Evolutionary conservation across 176 grass and related monocot species (phyloP).

Genomic region (Olyra latifolia): DNA sequence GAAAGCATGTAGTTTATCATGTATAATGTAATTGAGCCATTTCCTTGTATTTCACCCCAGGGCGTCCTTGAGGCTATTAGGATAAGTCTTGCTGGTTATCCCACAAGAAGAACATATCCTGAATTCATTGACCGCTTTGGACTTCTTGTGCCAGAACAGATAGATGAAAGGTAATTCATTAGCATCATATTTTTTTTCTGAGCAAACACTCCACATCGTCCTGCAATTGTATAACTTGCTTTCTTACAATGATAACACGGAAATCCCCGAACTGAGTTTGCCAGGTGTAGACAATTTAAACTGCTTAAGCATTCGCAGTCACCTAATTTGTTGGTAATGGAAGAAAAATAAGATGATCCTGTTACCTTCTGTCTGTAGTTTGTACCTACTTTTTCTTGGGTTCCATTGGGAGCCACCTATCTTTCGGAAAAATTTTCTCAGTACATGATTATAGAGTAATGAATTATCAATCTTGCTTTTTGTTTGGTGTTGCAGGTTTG

Average conservation of each 20-base stretch:
- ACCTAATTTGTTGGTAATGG: neutral
- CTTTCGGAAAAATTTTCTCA: neutral
- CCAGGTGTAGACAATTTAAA: neutral
- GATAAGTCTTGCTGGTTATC: constrained; percentile 97
- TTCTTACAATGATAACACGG: neutral
- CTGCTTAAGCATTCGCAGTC: neutral
- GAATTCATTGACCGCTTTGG: constrained; percentile 90
- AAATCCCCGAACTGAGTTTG: neutral
- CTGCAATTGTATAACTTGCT: neutral
- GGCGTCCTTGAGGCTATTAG: constrained; percentile 93
- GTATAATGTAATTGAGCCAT: neutral
- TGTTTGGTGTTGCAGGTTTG: constrained; percentile 49
- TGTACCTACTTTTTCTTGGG: neutral
- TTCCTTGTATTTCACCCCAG: constrained; percentile 35
- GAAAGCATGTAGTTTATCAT: neutral
- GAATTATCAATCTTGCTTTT: neutral
- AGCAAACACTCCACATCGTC: neutral
- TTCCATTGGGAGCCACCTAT: neutral
- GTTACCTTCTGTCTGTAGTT: neutral
- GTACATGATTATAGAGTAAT: neutral
- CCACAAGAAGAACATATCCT: constrained; percentile 79
- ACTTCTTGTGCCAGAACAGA: constrained; percentile 64
- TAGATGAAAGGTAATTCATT: constrained; percentile 61
- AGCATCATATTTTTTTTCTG: neutral
- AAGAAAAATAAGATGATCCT: neutral